Percentiles rank a stretch among this genome's conserved stretches.
Evolutionary conservation across 2,329 filamentous ascomycete genomes (phyloP).

Genomic region (Ilyonectria sp.): DNA sequence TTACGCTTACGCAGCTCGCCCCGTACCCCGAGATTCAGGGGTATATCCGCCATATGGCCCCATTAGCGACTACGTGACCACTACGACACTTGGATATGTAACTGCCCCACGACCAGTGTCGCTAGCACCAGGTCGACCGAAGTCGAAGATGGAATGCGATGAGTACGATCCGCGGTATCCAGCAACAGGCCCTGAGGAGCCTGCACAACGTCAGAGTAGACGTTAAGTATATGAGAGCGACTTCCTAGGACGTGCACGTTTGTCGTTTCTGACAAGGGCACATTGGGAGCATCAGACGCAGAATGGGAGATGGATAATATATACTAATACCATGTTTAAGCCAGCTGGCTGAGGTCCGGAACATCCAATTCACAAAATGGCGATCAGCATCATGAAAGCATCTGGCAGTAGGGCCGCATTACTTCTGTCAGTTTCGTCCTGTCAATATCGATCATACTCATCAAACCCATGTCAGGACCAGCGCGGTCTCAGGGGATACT

Average conservation of each 20-base stretch:
- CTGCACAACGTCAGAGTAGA: conserved; percentile 17
- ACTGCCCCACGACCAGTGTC: conserved; percentile 20
- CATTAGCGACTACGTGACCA: conserved; percentile 3
- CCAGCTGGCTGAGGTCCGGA: background rate
- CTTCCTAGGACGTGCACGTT: background rate
- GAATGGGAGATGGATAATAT: background rate
- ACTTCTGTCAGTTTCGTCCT: too few relatives aligned
- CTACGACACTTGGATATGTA: conserved; percentile 14
- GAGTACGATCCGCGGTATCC: conserved; percentile 63
- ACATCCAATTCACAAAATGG: background rate
- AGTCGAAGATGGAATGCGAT: conserved; percentile 47
- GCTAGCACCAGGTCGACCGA: conserved; percentile 9
- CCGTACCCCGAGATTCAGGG: conserved; percentile 28
- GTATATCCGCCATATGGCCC: conserved; percentile 27
- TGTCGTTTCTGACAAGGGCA: too few relatives aligned
- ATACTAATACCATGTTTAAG: background rate
- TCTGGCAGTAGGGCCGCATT: too few relatives aligned
- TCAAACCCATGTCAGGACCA: background rate
- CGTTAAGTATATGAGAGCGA: conserved; percentile 3
- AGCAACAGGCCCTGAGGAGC: conserved; percentile 36
- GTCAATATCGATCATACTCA: background rate
- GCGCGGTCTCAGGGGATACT: background rate
- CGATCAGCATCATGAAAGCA: too few relatives aligned
- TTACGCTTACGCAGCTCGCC: conserved; percentile 45
- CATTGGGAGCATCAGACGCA: background rate